Percentiles rank a stretch among this genome's conserved stretches.
Evolutionary conservation across 2,329 filamentous ascomycete genomes (phyloP).

Genomic region (Claviceps africana): DNA sequence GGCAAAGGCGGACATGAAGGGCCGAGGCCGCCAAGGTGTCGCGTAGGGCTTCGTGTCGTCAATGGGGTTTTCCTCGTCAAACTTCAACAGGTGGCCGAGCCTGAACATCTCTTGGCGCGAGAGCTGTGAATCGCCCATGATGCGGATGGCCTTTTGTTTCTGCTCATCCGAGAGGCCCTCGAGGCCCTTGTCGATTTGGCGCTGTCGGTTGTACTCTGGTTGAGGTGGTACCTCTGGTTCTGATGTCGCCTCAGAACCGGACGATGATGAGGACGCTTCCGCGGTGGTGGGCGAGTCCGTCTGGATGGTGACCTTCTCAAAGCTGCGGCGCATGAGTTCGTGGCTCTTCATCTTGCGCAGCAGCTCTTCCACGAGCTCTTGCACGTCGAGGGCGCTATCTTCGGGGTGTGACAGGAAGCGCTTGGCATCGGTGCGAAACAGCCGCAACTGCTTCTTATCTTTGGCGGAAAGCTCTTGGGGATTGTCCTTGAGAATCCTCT

Average conservation of each 20-base stretch:
- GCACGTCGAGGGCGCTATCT: slow-evolving; percentile 14
- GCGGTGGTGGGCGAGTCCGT: slow-evolving; percentile 4
- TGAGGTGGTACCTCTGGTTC: slow-evolving; percentile 6
- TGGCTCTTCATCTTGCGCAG: slow-evolving; percentile 20
- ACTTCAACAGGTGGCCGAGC: slow-evolving; percentile 42
- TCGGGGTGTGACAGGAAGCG: slow-evolving; percentile 37
- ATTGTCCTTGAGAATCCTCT: slow-evolving; percentile 26
- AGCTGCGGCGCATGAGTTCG: slow-evolving; percentile 16
- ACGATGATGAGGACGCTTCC: slow-evolving; percentile 8
- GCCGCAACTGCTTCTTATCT: slow-evolving; percentile 61
- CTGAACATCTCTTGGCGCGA: slow-evolving; percentile 37
- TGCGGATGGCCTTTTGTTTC: slow-evolving; percentile 18
- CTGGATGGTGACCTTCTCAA: slow-evolving; percentile 16
- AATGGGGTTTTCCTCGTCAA: slow-evolving; percentile 60
- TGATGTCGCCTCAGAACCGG: not conserved
- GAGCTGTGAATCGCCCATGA: slow-evolving; percentile 21
- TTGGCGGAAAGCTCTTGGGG: slow-evolving; percentile 45
- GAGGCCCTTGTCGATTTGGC: slow-evolving; percentile 20
- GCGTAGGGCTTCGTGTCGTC: slow-evolving; percentile 71
- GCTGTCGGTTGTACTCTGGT: slow-evolving; percentile 15
- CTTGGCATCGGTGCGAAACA: slow-evolving; percentile 53
- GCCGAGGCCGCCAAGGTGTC: slow-evolving; percentile 78
- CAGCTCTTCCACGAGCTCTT: slow-evolving; percentile 19
- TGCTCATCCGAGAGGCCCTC: slow-evolving; percentile 20
- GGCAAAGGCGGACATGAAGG: slow-evolving; percentile 82